These are phyloP conservation scores for Ceratocystis colombiana DNA, from an alignment of 2,329 filamentous ascomycete genomes.

Conservation along the genomic window DNA sequence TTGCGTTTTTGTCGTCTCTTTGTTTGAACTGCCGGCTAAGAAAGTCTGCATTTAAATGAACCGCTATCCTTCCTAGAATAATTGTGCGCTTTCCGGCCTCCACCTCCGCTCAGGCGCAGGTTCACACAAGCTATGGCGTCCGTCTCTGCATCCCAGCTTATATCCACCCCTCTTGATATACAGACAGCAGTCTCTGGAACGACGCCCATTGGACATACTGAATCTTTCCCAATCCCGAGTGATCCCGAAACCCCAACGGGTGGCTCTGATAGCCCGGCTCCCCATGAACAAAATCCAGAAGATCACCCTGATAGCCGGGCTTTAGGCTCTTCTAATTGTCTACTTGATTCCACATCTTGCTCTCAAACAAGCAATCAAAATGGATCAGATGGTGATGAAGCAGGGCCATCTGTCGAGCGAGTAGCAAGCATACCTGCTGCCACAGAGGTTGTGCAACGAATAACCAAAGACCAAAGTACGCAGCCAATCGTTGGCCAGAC, in stretches of 20 bases:
- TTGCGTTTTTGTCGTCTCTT: neutral
- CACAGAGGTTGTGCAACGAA: neutral
- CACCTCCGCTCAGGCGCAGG: no score
- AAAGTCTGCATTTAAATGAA: neutral
- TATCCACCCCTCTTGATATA: neutral
- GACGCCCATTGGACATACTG: neutral
- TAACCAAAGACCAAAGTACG: neutral
- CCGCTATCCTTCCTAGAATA: neutral
- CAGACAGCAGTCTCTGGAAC: neutral
- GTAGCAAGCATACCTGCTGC: neutral
- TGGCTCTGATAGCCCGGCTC: neutral
- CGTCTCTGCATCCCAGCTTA: neutral
- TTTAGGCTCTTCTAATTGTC: neutral
- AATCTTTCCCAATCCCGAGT: neutral
- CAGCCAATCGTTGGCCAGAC: neutral
- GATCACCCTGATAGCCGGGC: neutral
- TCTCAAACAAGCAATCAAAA: neutral
- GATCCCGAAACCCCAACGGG: neutral
- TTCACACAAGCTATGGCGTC: constrained; percentile 1
- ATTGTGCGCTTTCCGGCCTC: neutral
- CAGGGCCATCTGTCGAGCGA: neutral
- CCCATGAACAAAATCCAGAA: neutral
- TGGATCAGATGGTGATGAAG: neutral
- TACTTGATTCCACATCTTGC: neutral
- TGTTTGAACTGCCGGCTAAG: neutral